Evolutionary conservation across 202 grass and related monocot genomes (phyloP), one percentile per base, ranked within the genome.

Genomic region (Elaeis oleifera): DNA sequence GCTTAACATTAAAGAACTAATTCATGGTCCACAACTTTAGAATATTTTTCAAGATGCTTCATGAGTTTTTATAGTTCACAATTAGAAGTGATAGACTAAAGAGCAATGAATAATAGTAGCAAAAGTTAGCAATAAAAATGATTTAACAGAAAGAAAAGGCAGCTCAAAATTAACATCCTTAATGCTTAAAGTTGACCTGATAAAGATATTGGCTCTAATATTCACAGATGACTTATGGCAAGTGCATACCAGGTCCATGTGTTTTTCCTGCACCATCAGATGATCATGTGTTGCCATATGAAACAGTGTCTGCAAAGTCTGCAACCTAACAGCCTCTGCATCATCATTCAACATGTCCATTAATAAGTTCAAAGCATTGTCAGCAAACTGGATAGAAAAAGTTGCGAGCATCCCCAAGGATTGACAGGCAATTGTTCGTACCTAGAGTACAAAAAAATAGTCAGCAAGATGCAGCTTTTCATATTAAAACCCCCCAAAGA

Each of bases 321-420:
- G 79, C 51, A 89, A 32, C 54, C 71, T 84, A 77, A 91, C 87
- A 61, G 50, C 36, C 81, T 91, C 82, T 25, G 63, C 67, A 74
- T 97, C 87, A 81, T 97, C 92, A 73, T 97, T 97, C 76, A 89
- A 76, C 84, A 91, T 74, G 60, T 86, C 92, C 92, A 97, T 91
- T 77, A 97, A 86, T 48, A 91, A 77, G 31, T 91, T 84, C 74
- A 83, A 76, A 28, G 92, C 73, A 53, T 83, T 76, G 58, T 86
- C 61, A 59, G 92, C 64, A 76, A 86, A 97, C 27, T 86, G 75
- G 59, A 59, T 54, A 72, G 84, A 91, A 52, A 78, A 77, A 57
- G 76, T 78, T 55, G 84, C 52, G 61, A 91, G 74, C 39, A 71
- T 78, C 53, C 88, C 92, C 72, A 91, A 55, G 21, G 92, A 86